phyloP scores from a whole-genome alignment of 768 basidiomycete species.

The Porpolomopsis calyptriformis region DNA sequence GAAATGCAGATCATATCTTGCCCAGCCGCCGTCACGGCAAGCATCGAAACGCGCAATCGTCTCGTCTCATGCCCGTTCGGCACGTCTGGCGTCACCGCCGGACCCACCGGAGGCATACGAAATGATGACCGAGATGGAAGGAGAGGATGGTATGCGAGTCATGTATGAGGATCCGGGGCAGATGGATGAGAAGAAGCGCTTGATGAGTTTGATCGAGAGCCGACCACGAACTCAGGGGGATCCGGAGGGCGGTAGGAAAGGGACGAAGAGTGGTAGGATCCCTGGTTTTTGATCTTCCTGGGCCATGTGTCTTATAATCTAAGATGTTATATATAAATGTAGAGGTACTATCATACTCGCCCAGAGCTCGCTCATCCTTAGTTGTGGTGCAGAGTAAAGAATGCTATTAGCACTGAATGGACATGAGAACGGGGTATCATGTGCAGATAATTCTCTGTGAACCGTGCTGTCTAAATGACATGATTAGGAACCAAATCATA shows the following conservation, averaged over 20 bases:
- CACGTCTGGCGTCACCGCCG: slow-evolving; percentile 14
- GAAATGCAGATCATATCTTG: background rate
- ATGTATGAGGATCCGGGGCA: slow-evolving; percentile 62
- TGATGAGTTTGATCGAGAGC: slow-evolving; percentile 42
- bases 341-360: background rate
- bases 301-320: background rate
- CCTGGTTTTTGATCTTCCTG: slow-evolving; percentile 17
- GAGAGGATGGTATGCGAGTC: slow-evolving; percentile 44
- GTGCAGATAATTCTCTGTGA: too few species aligned
- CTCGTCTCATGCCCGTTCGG: slow-evolving; percentile 11
- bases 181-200: slow-evolving; percentile 42
- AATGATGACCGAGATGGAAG: slow-evolving; percentile 18
- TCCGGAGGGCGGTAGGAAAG: slow-evolving; percentile 7
- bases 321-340: background rate
- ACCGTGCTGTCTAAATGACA: too few species aligned
- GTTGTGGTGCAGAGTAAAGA: background rate
- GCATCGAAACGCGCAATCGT: slow-evolving; percentile 23
- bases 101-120: slow-evolving; percentile 19
- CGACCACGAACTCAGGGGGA: slow-evolving; percentile 6
- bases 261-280: slow-evolving; percentile 16
- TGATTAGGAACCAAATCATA: too few species aligned
- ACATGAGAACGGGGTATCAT: too few species aligned
- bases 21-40: slow-evolving; percentile 30
- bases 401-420: too few species aligned
- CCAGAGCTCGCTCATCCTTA: background rate